Evolutionary conservation across 2,329 filamentous ascomycete species (phyloP).

Genomic region (Botryotinia calthae): DNA sequence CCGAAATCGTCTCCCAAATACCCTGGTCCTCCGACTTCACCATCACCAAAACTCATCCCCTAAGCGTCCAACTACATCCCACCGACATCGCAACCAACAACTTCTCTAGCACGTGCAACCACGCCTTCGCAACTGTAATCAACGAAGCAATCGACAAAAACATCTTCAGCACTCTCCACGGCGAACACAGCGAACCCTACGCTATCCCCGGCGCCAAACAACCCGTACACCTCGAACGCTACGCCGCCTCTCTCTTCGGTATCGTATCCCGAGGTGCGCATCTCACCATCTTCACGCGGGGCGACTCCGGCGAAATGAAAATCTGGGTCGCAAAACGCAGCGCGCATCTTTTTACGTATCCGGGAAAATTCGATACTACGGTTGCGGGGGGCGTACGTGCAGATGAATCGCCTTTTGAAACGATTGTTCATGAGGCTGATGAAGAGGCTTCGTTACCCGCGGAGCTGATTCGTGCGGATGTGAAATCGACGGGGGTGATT

Average conservation of each 20-base stretch:
- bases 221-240: constrained; percentile 21
- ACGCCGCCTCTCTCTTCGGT: constrained; percentile 53
- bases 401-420: constrained; percentile 61
- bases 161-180: constrained; percentile 34
- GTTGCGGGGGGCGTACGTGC: constrained; percentile 74
- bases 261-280: constrained; percentile 64
- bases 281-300: constrained; percentile 60
- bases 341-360: constrained; percentile 66
- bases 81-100: constrained; percentile 34
- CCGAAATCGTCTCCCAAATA: constrained; percentile 46
- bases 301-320: constrained; percentile 45
- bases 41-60: constrained; percentile 36
- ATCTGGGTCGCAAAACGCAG: constrained; percentile 72
- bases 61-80: constrained; percentile 37
- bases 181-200: constrained; percentile 20
- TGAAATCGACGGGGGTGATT: constrained; percentile 56
- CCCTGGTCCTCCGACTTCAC: constrained; percentile 46
- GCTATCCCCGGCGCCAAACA: constrained; percentile 1
- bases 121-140: constrained; percentile 38
- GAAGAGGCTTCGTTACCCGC: constrained; percentile 70
- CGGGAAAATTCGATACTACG: constrained; percentile 72
- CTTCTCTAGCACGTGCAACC: constrained; percentile 41
- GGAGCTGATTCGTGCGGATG: constrained; percentile 51
- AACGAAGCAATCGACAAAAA: constrained; percentile 44
- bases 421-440: constrained; percentile 65